A percentile compares a stretch with the other conserved stretches of the same genome.
Evolutionary conservation across 2,329 filamentous ascomycete genomes (phyloP).

Genomic region (Aureobasidium vineae): DNA sequence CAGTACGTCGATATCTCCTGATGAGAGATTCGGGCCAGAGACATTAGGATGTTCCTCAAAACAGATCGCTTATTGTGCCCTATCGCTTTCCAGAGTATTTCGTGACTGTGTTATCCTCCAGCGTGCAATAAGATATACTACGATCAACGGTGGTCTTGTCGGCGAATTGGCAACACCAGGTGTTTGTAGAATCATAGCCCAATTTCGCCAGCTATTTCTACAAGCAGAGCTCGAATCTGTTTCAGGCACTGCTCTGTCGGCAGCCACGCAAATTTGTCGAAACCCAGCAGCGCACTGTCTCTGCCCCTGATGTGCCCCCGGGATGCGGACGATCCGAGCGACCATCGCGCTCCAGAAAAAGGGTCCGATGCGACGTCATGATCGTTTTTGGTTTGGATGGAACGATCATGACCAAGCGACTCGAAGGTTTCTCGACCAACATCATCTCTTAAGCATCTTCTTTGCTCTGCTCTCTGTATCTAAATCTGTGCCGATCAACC

Average conservation of each 20-base stretch:
- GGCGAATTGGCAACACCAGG: background rate
- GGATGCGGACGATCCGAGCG: background rate
- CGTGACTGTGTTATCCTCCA: background rate
- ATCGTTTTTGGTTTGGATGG: background rate
- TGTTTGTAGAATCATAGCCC: background rate
- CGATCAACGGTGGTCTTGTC: background rate
- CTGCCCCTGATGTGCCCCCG: background rate
- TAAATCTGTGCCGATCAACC: background rate
- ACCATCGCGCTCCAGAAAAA: slow-evolving; percentile 6
- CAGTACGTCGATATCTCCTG: background rate
- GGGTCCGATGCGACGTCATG: slow-evolving; percentile 17
- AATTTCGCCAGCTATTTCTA: slow-evolving; percentile 10
- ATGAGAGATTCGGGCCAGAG: background rate
- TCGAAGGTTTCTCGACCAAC: background rate
- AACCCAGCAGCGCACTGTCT: background rate
- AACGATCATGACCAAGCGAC: background rate
- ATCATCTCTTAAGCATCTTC: background rate
- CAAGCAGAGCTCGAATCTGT: background rate
- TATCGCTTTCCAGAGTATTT: background rate
- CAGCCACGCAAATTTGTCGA: slow-evolving; percentile 1
- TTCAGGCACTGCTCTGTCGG: slow-evolving; percentile 1
- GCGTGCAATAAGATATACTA: background rate
- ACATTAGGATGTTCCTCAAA: background rate
- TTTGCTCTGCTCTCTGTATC: background rate
- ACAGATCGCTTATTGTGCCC: background rate